These are phyloP conservation scores for Diaporthe aspalathi DNA, from an alignment of 2,329 filamentous ascomycete species.

Conservation along the genomic window DNA sequence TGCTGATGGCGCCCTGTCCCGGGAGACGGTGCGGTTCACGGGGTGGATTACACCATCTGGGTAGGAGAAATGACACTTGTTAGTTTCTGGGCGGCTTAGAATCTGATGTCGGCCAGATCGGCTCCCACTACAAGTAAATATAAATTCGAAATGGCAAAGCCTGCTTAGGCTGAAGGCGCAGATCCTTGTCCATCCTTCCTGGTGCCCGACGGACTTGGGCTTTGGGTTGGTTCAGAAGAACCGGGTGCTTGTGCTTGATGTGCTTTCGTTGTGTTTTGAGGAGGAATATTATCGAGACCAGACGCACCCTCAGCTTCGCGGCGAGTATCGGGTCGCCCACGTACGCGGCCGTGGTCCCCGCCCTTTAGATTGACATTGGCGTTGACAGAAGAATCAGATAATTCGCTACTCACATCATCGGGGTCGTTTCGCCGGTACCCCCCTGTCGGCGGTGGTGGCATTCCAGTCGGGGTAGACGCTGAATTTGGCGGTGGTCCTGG, in stretches of 20 bases:
- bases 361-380: slow-evolving; percentile 20
- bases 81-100: slow-evolving; percentile 10
- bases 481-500: slow-evolving; percentile 47
- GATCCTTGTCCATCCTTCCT: slow-evolving; percentile 15
- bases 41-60: slow-evolving; percentile 39
- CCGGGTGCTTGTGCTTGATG: background rate
- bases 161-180: slow-evolving; percentile 15
- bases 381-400: slow-evolving; percentile 34
- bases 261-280: slow-evolving; percentile 19
- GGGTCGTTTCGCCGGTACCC: slow-evolving; percentile 37
- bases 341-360: slow-evolving; percentile 9
- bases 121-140: background rate
- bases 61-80: slow-evolving; percentile 12
- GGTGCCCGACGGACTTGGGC: slow-evolving; percentile 6
- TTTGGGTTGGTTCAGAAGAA: background rate
- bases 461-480: slow-evolving; percentile 41
- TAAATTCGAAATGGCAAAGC: background rate
- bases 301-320: slow-evolving; percentile 35
- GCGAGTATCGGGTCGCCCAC: slow-evolving; percentile 17
- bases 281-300: slow-evolving; percentile 34
- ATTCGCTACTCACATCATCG: slow-evolving; percentile 39
- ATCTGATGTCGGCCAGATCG: slow-evolving; percentile 1
- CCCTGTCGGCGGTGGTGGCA: slow-evolving; percentile 43
- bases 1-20: slow-evolving; percentile 19
- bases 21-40: slow-evolving; percentile 8